phyloP scores from a whole-genome alignment of 1,284 basidiomycete genomes.

The Hortiboletus rubellus region DNA sequence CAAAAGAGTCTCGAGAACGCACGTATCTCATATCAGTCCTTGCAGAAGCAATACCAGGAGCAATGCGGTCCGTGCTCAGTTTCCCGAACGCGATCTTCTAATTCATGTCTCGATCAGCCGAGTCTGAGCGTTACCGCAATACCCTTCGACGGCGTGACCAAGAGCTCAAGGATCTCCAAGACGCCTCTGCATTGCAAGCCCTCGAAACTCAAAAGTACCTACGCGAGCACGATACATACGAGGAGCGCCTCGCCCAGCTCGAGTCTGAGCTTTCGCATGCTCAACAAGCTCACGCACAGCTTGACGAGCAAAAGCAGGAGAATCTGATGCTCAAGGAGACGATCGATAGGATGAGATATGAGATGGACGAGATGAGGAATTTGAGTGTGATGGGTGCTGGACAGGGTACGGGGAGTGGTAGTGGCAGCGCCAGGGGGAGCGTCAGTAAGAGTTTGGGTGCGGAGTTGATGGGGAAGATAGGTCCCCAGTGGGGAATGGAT shows the following conservation, averaged over 20 bases:
- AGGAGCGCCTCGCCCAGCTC: slow-evolving; percentile 63
- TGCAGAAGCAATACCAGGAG: slow-evolving; percentile 84
- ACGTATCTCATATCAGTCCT: slow-evolving; percentile 63
- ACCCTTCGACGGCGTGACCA: slow-evolving; percentile 72
- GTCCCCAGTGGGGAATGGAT: slow-evolving; percentile 43
- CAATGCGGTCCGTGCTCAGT: slow-evolving; percentile 64
- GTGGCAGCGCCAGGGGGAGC: slow-evolving; percentile 49
- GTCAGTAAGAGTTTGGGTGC: slow-evolving; percentile 80
- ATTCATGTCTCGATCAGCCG: slow-evolving; percentile 43
- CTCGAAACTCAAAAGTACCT: slow-evolving; percentile 62
- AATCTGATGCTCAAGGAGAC: slow-evolving; percentile 90
- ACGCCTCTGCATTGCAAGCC: slow-evolving; percentile 56
- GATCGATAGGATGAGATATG: slow-evolving; percentile 86
- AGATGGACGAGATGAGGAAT: slow-evolving; percentile 84
- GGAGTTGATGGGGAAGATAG: slow-evolving; percentile 69
- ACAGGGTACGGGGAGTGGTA: slow-evolving; percentile 44
- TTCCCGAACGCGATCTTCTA: slow-evolving; percentile 1
- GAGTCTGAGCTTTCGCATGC: slow-evolving; percentile 68
- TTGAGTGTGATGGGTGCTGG: slow-evolving; percentile 39
- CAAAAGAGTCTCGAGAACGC: slow-evolving; percentile 70
- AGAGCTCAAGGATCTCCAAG: slow-evolving; percentile 63
- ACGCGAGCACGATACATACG: slow-evolving; percentile 67
- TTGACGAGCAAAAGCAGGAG: slow-evolving; percentile 90
- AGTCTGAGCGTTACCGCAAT: slow-evolving; percentile 76
- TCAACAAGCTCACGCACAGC: slow-evolving; percentile 64